Conservation (phyloP, 345 rosid genomes). For the Physaria fendleri region DNA sequence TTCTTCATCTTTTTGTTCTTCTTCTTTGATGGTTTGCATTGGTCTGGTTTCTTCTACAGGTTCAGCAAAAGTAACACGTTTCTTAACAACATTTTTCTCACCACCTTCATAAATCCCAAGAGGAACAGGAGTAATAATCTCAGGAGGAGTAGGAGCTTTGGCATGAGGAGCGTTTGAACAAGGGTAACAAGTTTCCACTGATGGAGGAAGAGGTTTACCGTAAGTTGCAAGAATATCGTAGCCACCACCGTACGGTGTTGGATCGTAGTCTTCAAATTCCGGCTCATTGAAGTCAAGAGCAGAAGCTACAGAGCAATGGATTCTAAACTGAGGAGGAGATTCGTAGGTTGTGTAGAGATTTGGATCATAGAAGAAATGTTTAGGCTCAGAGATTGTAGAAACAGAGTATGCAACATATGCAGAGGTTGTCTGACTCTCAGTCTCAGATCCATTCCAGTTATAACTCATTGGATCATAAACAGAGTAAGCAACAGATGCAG, state of each 20-base stretch:
- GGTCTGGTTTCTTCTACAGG: conserved; percentile 27
- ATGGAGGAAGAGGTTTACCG: conserved; percentile 62
- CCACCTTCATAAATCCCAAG: conserved; percentile 28
- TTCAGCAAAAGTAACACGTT: conserved; percentile 21
- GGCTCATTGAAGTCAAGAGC: conserved; percentile 42
- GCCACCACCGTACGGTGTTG: conserved; percentile 77
- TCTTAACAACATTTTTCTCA: conserved; percentile 15
- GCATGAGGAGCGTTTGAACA: conserved; percentile 24
- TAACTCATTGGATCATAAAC: conserved; percentile 17
- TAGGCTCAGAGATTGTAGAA: conserved; percentile 34
- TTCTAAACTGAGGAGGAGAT: conserved; percentile 32
- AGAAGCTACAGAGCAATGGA: conserved; percentile 32
- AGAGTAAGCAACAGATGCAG: conserved; percentile 37
- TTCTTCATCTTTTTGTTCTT: not conserved
- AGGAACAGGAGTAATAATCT: conserved; percentile 31
- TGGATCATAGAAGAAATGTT: conserved; percentile 28
- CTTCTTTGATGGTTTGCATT: conserved; percentile 2
- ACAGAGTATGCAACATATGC: conserved; percentile 42
- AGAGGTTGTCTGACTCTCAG: conserved; percentile 20
- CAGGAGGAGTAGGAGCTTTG: conserved; percentile 26
- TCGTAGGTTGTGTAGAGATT: conserved; percentile 17
- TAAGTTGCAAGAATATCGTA: conserved; percentile 48
- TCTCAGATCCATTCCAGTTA: conserved; percentile 25
- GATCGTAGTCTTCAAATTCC: conserved; percentile 60
- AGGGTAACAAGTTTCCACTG: conserved; percentile 55